A percentile compares a stretch with the other conserved stretches of the same genome.
phyloP scores from a whole-genome alignment of 2,329 filamentous ascomycete species.

The Chaetothyriales sp. region DNA sequence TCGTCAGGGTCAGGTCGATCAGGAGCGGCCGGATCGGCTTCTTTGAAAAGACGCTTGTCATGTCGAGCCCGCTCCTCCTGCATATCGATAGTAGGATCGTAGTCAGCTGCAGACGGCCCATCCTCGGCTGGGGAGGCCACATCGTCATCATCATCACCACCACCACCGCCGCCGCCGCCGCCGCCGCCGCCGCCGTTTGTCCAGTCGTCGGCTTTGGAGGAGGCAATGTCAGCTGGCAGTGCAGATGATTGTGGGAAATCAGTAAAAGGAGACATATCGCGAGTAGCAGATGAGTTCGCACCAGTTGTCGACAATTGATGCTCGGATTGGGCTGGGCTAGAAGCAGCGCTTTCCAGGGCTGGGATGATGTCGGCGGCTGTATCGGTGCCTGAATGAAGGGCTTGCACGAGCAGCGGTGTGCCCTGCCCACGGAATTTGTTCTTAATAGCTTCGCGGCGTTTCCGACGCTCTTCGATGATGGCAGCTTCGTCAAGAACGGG shows the following conservation, averaged over 20 bases:
- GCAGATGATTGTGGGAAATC: not conserved
- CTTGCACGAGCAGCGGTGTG: conserved; percentile 60
- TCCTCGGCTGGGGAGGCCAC: conserved; percentile 34
- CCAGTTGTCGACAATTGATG: not conserved
- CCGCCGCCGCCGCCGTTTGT: conserved; percentile 50
- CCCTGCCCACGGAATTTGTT: conserved; percentile 61
- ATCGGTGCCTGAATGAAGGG: conserved; percentile 49
- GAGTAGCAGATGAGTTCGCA: conserved; percentile 6
- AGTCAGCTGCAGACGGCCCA: conserved; percentile 81
- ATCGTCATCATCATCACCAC: too few relatives aligned
- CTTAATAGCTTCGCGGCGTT: conserved; percentile 68
- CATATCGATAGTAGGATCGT: conserved; percentile 81
- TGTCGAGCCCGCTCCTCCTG: conserved; percentile 63
- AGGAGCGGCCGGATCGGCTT: conserved; percentile 37
- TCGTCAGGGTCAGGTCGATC: conserved; percentile 41
- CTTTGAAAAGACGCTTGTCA: conserved; percentile 46
- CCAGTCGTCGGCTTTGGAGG: conserved; percentile 52
- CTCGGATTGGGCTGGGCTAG: not conserved
- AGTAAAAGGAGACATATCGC: not conserved
- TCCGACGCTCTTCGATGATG: conserved; percentile 70
- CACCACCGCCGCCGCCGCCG: too few relatives aligned
- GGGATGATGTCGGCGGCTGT: conserved; percentile 36
- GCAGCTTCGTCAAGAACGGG: conserved; percentile 53
- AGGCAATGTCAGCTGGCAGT: conserved; percentile 41
- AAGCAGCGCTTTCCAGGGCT: conserved; percentile 24